Evolutionary conservation across 169 alveolate genomes (phyloP).

Genomic region (Plasmodium ovale): DNA sequence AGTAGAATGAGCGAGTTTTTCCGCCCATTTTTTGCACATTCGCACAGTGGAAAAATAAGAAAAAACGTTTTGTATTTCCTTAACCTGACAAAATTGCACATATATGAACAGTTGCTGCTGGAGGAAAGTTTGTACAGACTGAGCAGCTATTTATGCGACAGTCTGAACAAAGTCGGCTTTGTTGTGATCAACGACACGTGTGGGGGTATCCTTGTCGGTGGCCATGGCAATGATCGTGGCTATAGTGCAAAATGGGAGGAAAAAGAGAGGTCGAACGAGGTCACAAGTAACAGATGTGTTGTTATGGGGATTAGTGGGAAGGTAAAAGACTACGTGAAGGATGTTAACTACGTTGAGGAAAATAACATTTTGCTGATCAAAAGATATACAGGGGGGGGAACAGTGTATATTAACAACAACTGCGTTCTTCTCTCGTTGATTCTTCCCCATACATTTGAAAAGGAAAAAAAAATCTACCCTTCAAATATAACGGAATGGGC

Average conservation of each 20-base stretch:
- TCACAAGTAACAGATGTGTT: conserved; percentile 61
- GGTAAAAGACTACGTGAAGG: conserved; percentile 73
- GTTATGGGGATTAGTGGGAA: conserved; percentile 83
- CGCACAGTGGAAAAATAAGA: not conserved
- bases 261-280: no score
- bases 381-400: conserved; percentile 88
- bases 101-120: conserved; percentile 52
- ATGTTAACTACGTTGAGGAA: conserved; percentile 61
- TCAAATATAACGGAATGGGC: conserved; percentile 59
- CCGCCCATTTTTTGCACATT: conserved; percentile 3
- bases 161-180: conserved; percentile 53
- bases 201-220: not conserved
- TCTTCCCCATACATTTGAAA: conserved; percentile 76
- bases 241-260: not conserved
- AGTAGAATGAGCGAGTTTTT: conserved; percentile 2
- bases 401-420: conserved; percentile 81
- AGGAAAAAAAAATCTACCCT: conserved; percentile 29
- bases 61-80: conserved; percentile 37
- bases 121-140: conserved; percentile 66
- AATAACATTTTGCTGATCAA: conserved; percentile 73
- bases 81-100: conserved; percentile 37
- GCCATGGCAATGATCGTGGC: not conserved
- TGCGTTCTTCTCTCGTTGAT: conserved; percentile 78
- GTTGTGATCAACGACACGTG: conserved; percentile 36
- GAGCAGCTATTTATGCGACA: conserved; percentile 23